Evolutionary conservation across 176 grass and related monocot species (phyloP).

Genomic region (Zea luxurians): DNA sequence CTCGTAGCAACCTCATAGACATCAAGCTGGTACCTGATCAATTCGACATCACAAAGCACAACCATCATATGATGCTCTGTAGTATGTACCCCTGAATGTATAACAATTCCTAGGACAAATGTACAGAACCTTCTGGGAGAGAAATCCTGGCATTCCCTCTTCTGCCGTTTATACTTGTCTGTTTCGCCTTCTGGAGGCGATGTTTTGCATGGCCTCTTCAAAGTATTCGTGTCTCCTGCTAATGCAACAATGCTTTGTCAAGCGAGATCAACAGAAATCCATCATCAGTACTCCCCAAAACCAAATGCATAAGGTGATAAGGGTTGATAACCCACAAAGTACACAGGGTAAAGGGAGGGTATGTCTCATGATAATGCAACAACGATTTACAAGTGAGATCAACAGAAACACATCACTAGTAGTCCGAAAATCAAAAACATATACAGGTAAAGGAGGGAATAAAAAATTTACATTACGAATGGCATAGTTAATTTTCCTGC

Average conservation of each 20-base stretch:
- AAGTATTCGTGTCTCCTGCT: slow-evolving; percentile 33
- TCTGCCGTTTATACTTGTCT: slow-evolving; percentile 24
- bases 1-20: slow-evolving; percentile 66
- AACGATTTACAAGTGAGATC: slow-evolving; percentile 10
- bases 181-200: slow-evolving; percentile 24
- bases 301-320: background rate
- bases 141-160: slow-evolving; percentile 33
- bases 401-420: background rate
- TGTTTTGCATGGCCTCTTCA: slow-evolving; percentile 40
- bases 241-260: background rate
- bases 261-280: slow-evolving; percentile 12
- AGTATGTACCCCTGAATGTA: background rate
- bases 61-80: background rate
- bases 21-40: slow-evolving; percentile 70
- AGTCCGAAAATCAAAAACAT: no score
- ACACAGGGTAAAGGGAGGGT: background rate
- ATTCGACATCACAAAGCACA: slow-evolving; percentile 17
- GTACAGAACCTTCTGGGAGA: slow-evolving; percentile 43
- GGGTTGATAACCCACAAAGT: background rate
- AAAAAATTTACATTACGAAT: background rate
- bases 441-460: background rate
- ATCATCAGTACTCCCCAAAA: background rate
- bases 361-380: slow-evolving; percentile 22
- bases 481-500: background rate
- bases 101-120: background rate